These are phyloP conservation scores for Fusarium brevicatenulatum DNA, from an alignment of 2,329 filamentous ascomycete genomes.

Conservation along the genomic window DNA sequence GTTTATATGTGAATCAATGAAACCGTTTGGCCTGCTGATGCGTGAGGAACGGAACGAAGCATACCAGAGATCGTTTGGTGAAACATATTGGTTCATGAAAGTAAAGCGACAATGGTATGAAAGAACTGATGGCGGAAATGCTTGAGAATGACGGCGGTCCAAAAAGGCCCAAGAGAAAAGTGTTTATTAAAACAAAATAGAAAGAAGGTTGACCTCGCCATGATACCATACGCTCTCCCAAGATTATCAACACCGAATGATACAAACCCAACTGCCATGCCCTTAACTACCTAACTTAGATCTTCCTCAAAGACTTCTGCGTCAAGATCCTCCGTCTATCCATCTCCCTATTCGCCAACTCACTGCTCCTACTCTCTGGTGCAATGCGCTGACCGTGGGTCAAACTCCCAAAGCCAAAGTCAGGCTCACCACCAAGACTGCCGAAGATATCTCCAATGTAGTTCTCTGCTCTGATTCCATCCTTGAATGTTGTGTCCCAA, in stretches of 20 bases:
- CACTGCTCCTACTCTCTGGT: conserved; percentile 25
- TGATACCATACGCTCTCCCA: not conserved
- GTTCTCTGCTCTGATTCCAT: conserved; percentile 68
- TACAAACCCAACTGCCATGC: not conserved
- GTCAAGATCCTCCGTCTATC: conserved; percentile 41
- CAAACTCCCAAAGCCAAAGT: conserved; percentile 69
- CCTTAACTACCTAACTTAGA: not conserved
- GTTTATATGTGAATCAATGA: not conserved
- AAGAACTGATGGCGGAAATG: not conserved
- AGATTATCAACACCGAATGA: not conserved
- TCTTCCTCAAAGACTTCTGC: conserved; percentile 36
- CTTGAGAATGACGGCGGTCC: not conserved
- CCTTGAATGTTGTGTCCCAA: conserved; percentile 69
- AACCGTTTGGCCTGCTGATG: not conserved
- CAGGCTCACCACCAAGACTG: conserved; percentile 70
- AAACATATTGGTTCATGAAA: not conserved
- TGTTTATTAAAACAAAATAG: not conserved
- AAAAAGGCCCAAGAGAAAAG: not conserved
- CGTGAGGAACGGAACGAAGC: not conserved
- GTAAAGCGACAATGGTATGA: not conserved
- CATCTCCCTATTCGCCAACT: conserved; percentile 46
- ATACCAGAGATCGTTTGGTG: not conserved
- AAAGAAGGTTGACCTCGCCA: not conserved
- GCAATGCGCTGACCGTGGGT: conserved; percentile 51
- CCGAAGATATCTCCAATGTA: conserved; percentile 80